Evolutionary conservation across 1,284 basidiomycete species (phyloP).

Genomic region (Ceratobasidium theobromae): DNA sequence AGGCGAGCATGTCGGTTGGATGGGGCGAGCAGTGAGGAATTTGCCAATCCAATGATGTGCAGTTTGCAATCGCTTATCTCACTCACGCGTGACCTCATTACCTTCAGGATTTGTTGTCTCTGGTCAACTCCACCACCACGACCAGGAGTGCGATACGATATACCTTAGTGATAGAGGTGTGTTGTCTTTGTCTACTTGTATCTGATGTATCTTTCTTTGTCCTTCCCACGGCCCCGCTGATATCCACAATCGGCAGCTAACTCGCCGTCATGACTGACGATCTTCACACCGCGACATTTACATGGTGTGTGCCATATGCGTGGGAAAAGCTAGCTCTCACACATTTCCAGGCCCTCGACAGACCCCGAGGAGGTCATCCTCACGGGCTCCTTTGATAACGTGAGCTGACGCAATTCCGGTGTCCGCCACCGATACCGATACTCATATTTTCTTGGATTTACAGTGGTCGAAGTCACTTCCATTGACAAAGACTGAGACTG

Average conservation of each 20-base stretch:
- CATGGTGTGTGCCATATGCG: slow-evolving; percentile 6
- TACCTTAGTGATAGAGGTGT: neutral
- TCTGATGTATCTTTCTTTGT: neutral
- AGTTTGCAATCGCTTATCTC: neutral
- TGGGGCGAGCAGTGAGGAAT: neutral
- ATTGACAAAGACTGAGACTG: slow-evolving; percentile 54
- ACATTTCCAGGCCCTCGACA: slow-evolving; percentile 25
- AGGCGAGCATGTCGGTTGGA: slow-evolving; percentile 7
- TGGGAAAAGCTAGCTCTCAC: neutral
- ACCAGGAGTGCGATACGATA: neutral
- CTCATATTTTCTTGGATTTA: slow-evolving; percentile 31
- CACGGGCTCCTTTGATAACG: slow-evolving; percentile 76
- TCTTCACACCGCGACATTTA: slow-evolving; percentile 22
- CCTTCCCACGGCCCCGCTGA: slow-evolving; percentile 8
- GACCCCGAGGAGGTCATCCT: slow-evolving; percentile 60
- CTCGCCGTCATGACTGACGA: slow-evolving; percentile 23
- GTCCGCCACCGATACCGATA: slow-evolving; percentile 22
- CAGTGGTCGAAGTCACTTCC: slow-evolving; percentile 67
- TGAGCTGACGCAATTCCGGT: slow-evolving; percentile 45
- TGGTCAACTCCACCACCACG: slow-evolving; percentile 4
- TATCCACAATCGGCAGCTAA: neutral
- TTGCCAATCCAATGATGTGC: neutral
- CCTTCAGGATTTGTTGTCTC: slow-evolving; percentile 22
- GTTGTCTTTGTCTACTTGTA: neutral
- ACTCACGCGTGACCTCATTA: slow-evolving; percentile 23